Percentiles rank a stretch among this genome's conserved stretches.
Evolutionary conservation across 805 yeast genomes (phyloP).

Genomic region (Hanseniaspora jakobsenii): DNA sequence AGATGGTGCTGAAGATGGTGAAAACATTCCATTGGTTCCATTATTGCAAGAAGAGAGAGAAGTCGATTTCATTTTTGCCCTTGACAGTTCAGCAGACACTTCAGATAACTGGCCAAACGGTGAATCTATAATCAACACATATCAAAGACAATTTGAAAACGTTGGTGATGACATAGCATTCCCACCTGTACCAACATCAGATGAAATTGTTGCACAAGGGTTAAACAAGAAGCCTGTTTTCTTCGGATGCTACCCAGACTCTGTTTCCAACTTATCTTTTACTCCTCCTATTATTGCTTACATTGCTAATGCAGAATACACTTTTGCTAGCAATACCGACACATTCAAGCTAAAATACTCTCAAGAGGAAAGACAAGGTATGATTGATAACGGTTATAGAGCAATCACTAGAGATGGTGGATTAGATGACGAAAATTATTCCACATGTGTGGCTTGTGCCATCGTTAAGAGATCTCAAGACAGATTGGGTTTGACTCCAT

Average conservation of each 20-base stretch:
- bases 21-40: conserved; percentile 53
- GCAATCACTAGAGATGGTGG: conserved; percentile 51
- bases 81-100: conserved; percentile 58
- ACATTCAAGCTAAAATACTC: conserved; percentile 56
- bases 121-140: conserved; percentile 43
- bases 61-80: conserved; percentile 53
- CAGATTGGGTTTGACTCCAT: conserved; percentile 45
- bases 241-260: conserved; percentile 67
- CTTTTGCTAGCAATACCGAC: conserved; percentile 55
- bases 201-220: conserved; percentile 47
- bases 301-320: conserved; percentile 58
- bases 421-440: conserved; percentile 57
- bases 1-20: conserved; percentile 63
- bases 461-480: conserved; percentile 67
- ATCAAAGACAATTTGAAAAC: conserved; percentile 41
- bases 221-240: conserved; percentile 61
- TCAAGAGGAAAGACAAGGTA: conserved; percentile 42
- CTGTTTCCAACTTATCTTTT: conserved; percentile 41
- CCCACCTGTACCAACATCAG: conserved; percentile 67
- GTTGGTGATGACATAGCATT: conserved; percentile 50
- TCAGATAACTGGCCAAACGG: conserved; percentile 56
- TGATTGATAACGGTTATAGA: conserved; percentile 66
- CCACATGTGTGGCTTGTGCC: conserved; percentile 72
- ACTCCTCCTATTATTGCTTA: conserved; percentile 66
- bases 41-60: conserved; percentile 46